phyloP scores from a whole-genome alignment of 2,329 filamentous ascomycete species.

The Domatiomyces catenatus region DNA sequence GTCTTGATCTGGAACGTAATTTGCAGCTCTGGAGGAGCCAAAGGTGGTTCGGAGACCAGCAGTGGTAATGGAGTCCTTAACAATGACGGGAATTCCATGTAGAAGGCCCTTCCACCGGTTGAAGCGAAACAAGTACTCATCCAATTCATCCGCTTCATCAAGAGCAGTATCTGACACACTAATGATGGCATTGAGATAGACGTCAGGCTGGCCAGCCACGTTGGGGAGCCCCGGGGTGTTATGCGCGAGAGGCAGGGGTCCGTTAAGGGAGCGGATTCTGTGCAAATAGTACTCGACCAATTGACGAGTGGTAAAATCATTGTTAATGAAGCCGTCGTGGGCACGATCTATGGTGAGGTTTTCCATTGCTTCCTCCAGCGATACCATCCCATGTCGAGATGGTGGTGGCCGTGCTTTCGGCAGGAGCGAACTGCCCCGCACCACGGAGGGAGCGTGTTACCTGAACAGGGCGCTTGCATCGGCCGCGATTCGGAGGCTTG shows the following conservation, averaged over 20 bases:
- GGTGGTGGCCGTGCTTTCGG: not conserved
- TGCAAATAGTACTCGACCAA: slow-evolving; percentile 7
- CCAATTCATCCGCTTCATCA: slow-evolving; percentile 31
- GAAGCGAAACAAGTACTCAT: slow-evolving; percentile 25
- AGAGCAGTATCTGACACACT: slow-evolving; percentile 36
- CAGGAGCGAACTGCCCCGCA: not conserved
- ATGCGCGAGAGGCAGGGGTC: not conserved
- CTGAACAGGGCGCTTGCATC: too few relatives aligned
- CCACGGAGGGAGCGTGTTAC: not conserved
- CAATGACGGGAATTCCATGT: slow-evolving; percentile 39
- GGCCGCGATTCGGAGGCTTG: too few relatives aligned
- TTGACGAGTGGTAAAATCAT: slow-evolving; percentile 4
- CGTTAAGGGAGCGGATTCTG: slow-evolving; percentile 4
- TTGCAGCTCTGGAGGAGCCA: slow-evolving; percentile 32
- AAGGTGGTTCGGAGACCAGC: slow-evolving; percentile 42
- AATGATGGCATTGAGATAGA: slow-evolving; percentile 6
- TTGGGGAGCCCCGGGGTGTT: not conserved
- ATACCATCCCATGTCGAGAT: not conserved
- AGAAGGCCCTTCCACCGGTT: slow-evolving; percentile 27
- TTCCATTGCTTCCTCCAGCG: not conserved
- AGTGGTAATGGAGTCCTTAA: slow-evolving; percentile 51
- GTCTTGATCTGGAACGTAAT: slow-evolving; percentile 30
- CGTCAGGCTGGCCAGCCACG: not conserved
- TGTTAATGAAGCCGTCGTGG: slow-evolving; percentile 4
- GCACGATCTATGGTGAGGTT: slow-evolving; percentile 4